These are phyloP conservation scores for Fusarium armeniacum DNA, from an alignment of 2,329 filamentous ascomycete species.

Conservation along the genomic window DNA sequence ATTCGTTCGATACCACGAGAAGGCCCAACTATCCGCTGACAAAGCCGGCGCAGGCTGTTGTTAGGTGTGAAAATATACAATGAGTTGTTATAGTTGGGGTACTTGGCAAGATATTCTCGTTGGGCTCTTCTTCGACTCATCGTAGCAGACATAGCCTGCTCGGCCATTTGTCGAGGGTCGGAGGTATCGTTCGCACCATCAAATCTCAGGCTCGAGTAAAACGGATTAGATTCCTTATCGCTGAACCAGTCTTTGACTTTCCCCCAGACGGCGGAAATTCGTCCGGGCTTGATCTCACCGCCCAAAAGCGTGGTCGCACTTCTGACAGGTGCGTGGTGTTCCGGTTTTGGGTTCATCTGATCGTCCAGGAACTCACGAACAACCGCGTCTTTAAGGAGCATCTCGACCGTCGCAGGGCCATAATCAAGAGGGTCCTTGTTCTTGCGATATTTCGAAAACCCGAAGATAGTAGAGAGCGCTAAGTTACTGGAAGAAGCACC, in stretches of 20 bases:
- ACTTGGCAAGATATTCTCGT: constrained; percentile 86
- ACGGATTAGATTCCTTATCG: constrained; percentile 88
- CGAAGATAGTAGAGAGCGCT: constrained; percentile 78
- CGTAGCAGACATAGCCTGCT: constrained; percentile 87
- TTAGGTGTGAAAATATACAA: constrained; percentile 86
- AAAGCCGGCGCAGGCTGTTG: constrained; percentile 83
- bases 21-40: constrained; percentile 91
- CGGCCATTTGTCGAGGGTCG: constrained; percentile 89
- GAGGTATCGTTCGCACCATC: constrained; percentile 81
- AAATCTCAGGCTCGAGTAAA: constrained; percentile 83
- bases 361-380: constrained; percentile 93
- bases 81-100: constrained; percentile 93
- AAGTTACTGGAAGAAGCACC: constrained; percentile 80
- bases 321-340: constrained; percentile 50
- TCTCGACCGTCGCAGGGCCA: constrained; percentile 91
- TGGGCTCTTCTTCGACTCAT: constrained; percentile 89
- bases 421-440: constrained; percentile 90
- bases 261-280: constrained; percentile 72
- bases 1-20: constrained; percentile 88
- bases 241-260: constrained; percentile 69
- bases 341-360: constrained; percentile 51
- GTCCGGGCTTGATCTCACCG: constrained; percentile 67
- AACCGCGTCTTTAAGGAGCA: constrained; percentile 96
- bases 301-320: constrained; percentile 54
- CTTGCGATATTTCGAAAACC: constrained; percentile 70